Evolutionary conservation across 805 yeast species (phyloP).

Genomic region (Jamesozyma jinghongensis): DNA sequence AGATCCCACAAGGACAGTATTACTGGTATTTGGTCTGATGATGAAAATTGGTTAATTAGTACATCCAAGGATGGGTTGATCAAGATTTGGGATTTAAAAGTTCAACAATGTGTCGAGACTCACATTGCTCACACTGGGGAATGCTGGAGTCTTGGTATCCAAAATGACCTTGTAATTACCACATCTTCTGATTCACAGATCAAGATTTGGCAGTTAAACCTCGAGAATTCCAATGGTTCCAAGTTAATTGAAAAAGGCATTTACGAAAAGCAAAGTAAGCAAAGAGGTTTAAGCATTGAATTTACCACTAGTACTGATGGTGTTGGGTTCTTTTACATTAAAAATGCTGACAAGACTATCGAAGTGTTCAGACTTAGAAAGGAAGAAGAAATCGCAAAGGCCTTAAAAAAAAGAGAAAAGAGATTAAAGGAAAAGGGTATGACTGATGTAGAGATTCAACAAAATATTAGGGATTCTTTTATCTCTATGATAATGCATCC

Average conservation of each 20-base stretch:
- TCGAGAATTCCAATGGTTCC: slow-evolving; percentile 36
- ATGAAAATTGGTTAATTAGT: slow-evolving; percentile 61
- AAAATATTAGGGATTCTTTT: slow-evolving; percentile 39
- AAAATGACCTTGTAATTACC: slow-evolving; percentile 46
- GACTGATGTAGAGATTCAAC: slow-evolving; percentile 48
- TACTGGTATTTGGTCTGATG: slow-evolving; percentile 55
- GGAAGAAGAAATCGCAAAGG: slow-evolving; percentile 69
- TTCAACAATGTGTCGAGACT: slow-evolving; percentile 88
- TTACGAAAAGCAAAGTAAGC: slow-evolving; percentile 67
- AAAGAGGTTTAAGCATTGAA: slow-evolving; percentile 53
- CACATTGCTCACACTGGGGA: slow-evolving; percentile 91
- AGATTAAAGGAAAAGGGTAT: slow-evolving; percentile 67
- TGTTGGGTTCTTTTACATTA: slow-evolving; percentile 46
- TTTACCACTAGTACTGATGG: slow-evolving; percentile 33
- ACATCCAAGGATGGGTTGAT: slow-evolving; percentile 84
- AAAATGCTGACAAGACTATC: slow-evolving; percentile 70
- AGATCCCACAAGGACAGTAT: slow-evolving; percentile 85
- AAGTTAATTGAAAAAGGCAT: slow-evolving; percentile 52
- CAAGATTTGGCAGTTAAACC: slow-evolving; percentile 72
- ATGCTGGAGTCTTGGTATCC: slow-evolving; percentile 73
- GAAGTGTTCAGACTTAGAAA: slow-evolving; percentile 74
- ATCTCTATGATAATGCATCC: slow-evolving; percentile 57
- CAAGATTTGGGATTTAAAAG: slow-evolving; percentile 85
- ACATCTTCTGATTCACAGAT: slow-evolving; percentile 74
- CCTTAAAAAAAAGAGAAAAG: slow-evolving; percentile 65